Percentiles rank a stretch among this genome's conserved stretches.
phyloP scores from a whole-genome alignment of 2,329 filamentous ascomycete species.

The Hyphodiscus sp. region DNA sequence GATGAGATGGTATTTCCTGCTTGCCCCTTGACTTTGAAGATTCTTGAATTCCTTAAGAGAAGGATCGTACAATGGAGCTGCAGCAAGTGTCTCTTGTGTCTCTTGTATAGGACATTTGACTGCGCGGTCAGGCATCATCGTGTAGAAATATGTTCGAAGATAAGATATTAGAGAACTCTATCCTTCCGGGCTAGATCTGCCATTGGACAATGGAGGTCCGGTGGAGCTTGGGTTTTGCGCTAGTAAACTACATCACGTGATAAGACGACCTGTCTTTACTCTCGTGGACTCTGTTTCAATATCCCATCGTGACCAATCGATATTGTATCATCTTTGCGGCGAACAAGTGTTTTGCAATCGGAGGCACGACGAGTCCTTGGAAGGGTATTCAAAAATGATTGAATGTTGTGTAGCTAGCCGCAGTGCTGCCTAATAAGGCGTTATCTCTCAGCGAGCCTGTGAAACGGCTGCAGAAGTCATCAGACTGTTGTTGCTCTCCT shows the following conservation, averaged over 20 bases:
- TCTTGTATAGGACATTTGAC: conserved; percentile 31
- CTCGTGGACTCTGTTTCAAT: too few relatives aligned
- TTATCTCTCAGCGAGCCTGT: background rate
- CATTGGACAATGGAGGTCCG: too few relatives aligned
- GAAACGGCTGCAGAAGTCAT: background rate
- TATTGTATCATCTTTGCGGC: background rate
- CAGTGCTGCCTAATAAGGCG: background rate
- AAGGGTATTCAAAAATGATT: background rate
- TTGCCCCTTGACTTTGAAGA: conserved; percentile 35
- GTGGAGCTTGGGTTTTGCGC: too few relatives aligned
- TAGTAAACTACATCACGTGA: too few relatives aligned
- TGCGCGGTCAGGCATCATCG: background rate
- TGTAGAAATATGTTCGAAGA: too few relatives aligned
- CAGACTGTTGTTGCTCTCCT: background rate
- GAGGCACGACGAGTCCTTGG: background rate
- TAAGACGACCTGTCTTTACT: too few relatives aligned
- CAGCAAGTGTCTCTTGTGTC: conserved; percentile 30
- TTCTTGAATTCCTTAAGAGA: conserved; percentile 31
- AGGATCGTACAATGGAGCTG: conserved; percentile 26
- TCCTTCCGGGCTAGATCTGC: too few relatives aligned
- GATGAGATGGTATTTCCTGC: conserved; percentile 36
- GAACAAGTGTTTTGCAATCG: background rate
- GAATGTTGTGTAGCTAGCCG: background rate
- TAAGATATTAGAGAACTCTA: too few relatives aligned
- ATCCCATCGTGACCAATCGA: background rate